Percentiles rank a stretch among this genome's conserved stretches.
Evolutionary conservation across 2,329 filamentous ascomycete genomes (phyloP).

Genomic region (Plectosphaerella plurivora): DNA sequence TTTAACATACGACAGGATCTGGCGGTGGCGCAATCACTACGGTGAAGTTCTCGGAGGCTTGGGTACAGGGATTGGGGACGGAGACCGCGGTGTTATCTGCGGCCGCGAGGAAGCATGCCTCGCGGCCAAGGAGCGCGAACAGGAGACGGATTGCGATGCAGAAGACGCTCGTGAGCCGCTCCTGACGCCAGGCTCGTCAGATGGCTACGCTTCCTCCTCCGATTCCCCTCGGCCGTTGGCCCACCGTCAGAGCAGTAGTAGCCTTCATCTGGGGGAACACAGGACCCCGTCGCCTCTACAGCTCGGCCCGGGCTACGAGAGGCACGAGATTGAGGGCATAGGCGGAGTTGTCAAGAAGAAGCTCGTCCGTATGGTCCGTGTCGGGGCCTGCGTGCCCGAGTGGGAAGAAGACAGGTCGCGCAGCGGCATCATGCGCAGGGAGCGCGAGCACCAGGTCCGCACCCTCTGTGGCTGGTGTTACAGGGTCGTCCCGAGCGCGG

Average conservation of each 20-base stretch:
- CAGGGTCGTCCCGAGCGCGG: slow-evolving; percentile 61
- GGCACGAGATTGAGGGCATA: slow-evolving; percentile 88
- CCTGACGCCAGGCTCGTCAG: background rate
- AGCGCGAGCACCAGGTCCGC: slow-evolving; percentile 62
- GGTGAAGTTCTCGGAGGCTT: slow-evolving; percentile 74
- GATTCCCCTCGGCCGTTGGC: slow-evolving; percentile 4
- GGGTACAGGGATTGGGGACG: slow-evolving; percentile 83
- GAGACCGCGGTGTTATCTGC: slow-evolving; percentile 82
- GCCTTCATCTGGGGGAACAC: slow-evolving; percentile 10
- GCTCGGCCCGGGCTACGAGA: slow-evolving; percentile 68
- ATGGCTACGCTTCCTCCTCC: slow-evolving; percentile 1
- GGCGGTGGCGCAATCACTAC: slow-evolving; percentile 87
- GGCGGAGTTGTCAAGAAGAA: slow-evolving; percentile 86
- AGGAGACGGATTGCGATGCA: slow-evolving; percentile 83
- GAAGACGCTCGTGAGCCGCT: slow-evolving; percentile 52
- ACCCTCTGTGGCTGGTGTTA: slow-evolving; percentile 94
- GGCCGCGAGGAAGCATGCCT: slow-evolving; percentile 74
- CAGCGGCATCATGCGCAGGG: slow-evolving; percentile 63
- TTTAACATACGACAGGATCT: slow-evolving; percentile 48
- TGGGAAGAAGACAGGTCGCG: slow-evolving; percentile 72
- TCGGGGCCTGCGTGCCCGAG: slow-evolving; percentile 82
- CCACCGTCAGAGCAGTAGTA: slow-evolving; percentile 3
- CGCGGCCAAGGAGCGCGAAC: slow-evolving; percentile 71
- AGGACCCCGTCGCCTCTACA: slow-evolving; percentile 43
- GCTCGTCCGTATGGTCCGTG: slow-evolving; percentile 73